phyloP scores from a whole-genome alignment of 805 yeast species.

The Barnettozyma vustinii region DNA sequence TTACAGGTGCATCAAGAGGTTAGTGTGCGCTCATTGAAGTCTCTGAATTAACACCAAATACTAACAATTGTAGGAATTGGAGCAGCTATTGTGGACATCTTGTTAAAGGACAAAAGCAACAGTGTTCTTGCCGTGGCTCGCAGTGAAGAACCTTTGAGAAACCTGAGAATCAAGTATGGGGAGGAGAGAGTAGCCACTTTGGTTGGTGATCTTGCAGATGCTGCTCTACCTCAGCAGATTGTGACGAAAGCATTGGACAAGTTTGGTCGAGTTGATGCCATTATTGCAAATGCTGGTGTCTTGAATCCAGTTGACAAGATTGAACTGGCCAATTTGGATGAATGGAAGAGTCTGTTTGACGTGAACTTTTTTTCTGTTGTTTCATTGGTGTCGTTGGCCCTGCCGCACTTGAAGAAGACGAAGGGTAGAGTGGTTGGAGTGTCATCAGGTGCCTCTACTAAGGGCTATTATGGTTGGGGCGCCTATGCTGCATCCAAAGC shows the following conservation, averaged over 20 bases:
- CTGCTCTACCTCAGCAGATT: conserved; percentile 30
- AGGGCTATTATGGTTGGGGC: conserved; percentile 69
- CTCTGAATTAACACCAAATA: background rate
- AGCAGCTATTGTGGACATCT: conserved; percentile 55
- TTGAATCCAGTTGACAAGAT: conserved; percentile 68
- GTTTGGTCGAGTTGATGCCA: conserved; percentile 56
- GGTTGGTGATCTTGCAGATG: conserved; percentile 57
- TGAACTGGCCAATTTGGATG: conserved; percentile 44
- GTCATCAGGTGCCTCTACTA: conserved; percentile 81
- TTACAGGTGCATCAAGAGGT: conserved; percentile 64
- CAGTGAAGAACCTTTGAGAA: conserved; percentile 41
- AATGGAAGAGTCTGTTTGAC: conserved; percentile 65
- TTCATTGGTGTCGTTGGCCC: conserved; percentile 44
- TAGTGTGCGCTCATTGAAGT: conserved; percentile 14
- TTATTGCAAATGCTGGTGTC: conserved; percentile 78
- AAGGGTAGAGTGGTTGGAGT: conserved; percentile 72
- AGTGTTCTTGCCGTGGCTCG: conserved; percentile 72
- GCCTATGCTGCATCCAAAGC: conserved; percentile 93
- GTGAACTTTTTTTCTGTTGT: conserved; percentile 77
- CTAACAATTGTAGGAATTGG: conserved; percentile 59
- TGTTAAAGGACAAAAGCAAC: conserved; percentile 32
- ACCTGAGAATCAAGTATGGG: conserved; percentile 41
- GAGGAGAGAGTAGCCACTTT: conserved; percentile 43
- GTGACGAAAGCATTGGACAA: conserved; percentile 39
- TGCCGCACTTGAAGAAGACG: conserved; percentile 52